Evolutionary conservation across 1,284 basidiomycete species (phyloP).

Genomic region (Puccinia triticina): DNA sequence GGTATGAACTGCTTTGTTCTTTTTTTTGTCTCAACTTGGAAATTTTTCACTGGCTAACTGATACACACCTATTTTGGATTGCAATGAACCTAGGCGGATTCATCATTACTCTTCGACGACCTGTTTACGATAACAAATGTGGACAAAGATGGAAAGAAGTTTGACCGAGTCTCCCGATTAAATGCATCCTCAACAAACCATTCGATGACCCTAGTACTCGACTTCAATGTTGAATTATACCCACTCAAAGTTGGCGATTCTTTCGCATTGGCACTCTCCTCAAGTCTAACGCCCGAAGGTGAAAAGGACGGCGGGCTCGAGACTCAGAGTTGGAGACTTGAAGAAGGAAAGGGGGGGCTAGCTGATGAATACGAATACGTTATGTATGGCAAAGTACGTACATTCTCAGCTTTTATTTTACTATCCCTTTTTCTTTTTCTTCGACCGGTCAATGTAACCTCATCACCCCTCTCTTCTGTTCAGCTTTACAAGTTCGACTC

Average conservation of each 20-base stretch:
- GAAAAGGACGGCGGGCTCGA: conserved; percentile 69
- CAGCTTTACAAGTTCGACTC: conserved; percentile 49
- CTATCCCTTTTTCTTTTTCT: too few relatives aligned
- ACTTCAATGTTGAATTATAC: conserved; percentile 63
- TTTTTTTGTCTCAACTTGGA: too few relatives aligned
- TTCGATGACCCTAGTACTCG: conserved; percentile 83
- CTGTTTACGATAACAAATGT: conserved; percentile 33
- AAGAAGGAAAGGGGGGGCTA: conserved; percentile 80
- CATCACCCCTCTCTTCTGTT: too few relatives aligned
- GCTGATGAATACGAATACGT: conserved; percentile 99
- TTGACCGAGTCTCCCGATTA: conserved; percentile 90
- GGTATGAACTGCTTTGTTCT: too few relatives aligned
- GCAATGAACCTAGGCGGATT: conserved; percentile 19
- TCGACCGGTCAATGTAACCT: too few relatives aligned
- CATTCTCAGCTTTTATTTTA: background rate
- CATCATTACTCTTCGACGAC: conserved; percentile 43
- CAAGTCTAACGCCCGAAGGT: conserved; percentile 68
- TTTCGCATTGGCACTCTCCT: conserved; percentile 83
- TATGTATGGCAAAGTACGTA: conserved; percentile 89
- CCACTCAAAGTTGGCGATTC: conserved; percentile 66
- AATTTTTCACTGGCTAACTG: too few relatives aligned
- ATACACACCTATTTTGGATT: background rate
- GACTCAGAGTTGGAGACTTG: conserved; percentile 79
- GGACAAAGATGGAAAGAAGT: conserved; percentile 78
- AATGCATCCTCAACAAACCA: conserved; percentile 81